These are phyloP conservation scores for Diplodia sapinea DNA, from an alignment of 2,329 filamentous ascomycete species.

Conservation along the genomic window DNA sequence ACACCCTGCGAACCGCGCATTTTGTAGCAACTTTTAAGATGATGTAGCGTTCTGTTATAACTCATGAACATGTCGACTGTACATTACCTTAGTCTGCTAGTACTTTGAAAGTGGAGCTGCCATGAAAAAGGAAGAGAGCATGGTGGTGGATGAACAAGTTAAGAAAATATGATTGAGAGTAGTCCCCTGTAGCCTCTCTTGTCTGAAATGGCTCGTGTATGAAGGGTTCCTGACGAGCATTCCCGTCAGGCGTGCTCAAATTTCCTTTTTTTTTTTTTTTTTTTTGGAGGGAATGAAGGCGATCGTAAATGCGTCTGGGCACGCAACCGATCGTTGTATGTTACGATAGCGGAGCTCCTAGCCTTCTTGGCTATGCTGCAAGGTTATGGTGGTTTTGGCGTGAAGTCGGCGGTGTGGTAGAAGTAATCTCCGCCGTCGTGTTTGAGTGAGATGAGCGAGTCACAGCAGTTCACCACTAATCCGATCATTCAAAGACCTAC, in stretches of 20 bases:
- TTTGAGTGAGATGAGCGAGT: not conserved
- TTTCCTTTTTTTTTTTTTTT: too few relatives aligned
- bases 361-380: not conserved
- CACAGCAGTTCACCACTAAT: not conserved
- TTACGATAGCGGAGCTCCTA: not conserved
- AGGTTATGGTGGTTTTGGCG: not conserved
- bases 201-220: too few relatives aligned
- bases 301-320: not conserved
- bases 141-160: too few relatives aligned
- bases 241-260: not conserved
- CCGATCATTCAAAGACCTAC: not conserved
- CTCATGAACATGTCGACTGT: not conserved
- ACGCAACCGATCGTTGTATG: not conserved
- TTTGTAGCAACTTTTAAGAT: not conserved
- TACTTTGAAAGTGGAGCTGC: not conserved
- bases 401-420: not conserved
- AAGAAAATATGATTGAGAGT: too few relatives aligned
- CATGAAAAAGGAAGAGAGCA: too few relatives aligned
- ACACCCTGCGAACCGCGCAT: not conserved
- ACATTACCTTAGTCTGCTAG: not conserved
- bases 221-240: rapidly evolving
- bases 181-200: too few relatives aligned
- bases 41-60: not conserved
- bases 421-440: not conserved
- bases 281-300: not conserved